Evolutionary conservation across 2,329 filamentous ascomycete genomes (phyloP).

Genomic region (Epichloe baconii): DNA sequence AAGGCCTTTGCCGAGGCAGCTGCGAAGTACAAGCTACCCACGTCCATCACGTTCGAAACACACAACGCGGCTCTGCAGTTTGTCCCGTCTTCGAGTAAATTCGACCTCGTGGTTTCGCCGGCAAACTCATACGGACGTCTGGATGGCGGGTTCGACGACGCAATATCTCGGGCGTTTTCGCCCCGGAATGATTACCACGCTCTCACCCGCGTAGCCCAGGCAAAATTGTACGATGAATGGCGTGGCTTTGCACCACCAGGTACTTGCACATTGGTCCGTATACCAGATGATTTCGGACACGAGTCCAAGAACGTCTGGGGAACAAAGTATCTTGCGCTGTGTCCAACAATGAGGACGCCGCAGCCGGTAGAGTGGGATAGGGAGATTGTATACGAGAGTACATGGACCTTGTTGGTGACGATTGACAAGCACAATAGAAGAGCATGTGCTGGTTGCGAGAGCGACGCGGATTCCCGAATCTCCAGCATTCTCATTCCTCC

Average conservation of each 20-base stretch:
- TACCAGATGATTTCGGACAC: slow-evolving; percentile 24
- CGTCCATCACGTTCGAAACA: slow-evolving; percentile 19
- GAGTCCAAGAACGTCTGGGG: slow-evolving; percentile 25
- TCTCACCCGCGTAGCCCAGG: slow-evolving; percentile 32
- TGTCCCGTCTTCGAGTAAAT: slow-evolving; percentile 22
- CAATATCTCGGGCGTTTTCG: slow-evolving; percentile 35
- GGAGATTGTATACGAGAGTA: slow-evolving; percentile 40
- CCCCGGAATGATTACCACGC: slow-evolving; percentile 31
- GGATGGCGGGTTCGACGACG: slow-evolving; percentile 42
- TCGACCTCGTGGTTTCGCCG: slow-evolving; percentile 38
- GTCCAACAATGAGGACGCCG: slow-evolving; percentile 40
- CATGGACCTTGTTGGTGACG: slow-evolving; percentile 37
- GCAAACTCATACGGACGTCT: slow-evolving; percentile 41
- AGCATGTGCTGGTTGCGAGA: slow-evolving; percentile 4
- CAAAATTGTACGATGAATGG: slow-evolving; percentile 30
- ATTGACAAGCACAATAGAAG: slow-evolving; percentile 33
- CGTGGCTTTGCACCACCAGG: slow-evolving; percentile 38
- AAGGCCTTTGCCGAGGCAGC: slow-evolving; percentile 27
- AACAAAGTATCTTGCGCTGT: slow-evolving; percentile 32
- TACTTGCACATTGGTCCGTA: slow-evolving; percentile 32
- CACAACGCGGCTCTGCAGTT: slow-evolving; percentile 26
- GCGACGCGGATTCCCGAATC: slow-evolving; percentile 18
- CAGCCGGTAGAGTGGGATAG: slow-evolving; percentile 31
- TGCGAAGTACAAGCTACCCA: slow-evolving; percentile 16
- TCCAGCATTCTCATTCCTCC: slow-evolving; percentile 36